These are phyloP conservation scores for Paragyromitra xinjiangensis DNA, from an alignment of 495 filamentous ascomycete genomes.

Conservation along the genomic window DNA sequence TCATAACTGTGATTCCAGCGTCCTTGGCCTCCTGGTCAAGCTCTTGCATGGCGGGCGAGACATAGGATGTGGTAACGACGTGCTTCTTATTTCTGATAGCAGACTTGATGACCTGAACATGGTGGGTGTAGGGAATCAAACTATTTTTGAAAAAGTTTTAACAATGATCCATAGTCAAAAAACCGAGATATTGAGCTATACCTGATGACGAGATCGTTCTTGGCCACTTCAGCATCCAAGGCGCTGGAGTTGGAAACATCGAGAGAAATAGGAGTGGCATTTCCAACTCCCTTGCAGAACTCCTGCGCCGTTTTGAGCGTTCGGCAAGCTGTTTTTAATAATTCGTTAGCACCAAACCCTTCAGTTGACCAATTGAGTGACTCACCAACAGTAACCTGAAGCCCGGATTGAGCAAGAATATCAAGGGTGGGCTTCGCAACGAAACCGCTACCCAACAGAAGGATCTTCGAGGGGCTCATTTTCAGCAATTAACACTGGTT, in stretches of 20 bases:
- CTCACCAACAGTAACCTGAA: conserved; percentile 85
- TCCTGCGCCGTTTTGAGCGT: conserved; percentile 79
- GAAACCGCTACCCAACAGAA: conserved; percentile 80
- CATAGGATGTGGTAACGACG: conserved; percentile 96
- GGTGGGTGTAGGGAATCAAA: conserved; percentile 93
- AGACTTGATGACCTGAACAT: conserved; percentile 89
- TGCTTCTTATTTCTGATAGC: conserved; percentile 92
- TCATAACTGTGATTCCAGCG: conserved; percentile 96
- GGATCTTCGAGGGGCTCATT: conserved; percentile 63
- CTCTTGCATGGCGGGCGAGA: conserved; percentile 90
- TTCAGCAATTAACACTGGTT: conserved; percentile 9
- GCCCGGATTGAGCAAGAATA: conserved; percentile 75
- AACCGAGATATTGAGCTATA: conserved; percentile 18
- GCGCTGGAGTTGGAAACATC: conserved; percentile 78
- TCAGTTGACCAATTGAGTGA: conserved; percentile 41
- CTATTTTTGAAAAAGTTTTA: conserved; percentile 45
- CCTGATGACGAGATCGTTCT: conserved; percentile 80
- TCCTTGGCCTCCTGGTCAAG: conserved; percentile 83
- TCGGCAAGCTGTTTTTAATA: conserved; percentile 73
- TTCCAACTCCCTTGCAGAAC: conserved; percentile 74
- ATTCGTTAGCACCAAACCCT: conserved; percentile 19
- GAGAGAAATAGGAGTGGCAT: conserved; percentile 77
- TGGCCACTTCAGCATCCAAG: conserved; percentile 78
- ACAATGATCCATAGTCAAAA: not conserved
- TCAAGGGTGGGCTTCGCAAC: conserved; percentile 83